Evolutionary conservation across 1,284 basidiomycete genomes (phyloP), one percentile per base, ranked within the genome.

Genomic region (Marasmius fiardii): DNA sequence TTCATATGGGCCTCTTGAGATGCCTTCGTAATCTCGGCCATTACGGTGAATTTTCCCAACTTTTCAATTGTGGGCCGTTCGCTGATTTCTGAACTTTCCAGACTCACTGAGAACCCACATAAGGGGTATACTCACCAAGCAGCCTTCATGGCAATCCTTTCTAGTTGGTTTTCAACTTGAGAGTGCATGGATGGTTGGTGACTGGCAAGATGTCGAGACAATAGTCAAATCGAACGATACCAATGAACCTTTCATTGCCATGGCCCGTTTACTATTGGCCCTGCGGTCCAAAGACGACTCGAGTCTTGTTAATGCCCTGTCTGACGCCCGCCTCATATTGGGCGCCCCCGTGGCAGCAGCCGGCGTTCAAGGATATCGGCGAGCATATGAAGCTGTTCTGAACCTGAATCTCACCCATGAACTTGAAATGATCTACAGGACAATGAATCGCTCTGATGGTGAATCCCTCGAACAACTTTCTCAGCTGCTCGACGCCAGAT

Each of bases 81-180:
- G 51, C 44, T n/a, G 16, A 0, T 48, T 26, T 14, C 37, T 37
- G 49, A 44, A 56, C 11, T 47, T 7, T 33, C 39, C 54, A 97
- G 97, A 99, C 65, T 97, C 96, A 0, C 75, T 99, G 60, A 86
- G 94, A 34, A 99, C 96, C 0, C 97, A 99, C 68, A 95, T 99
- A 24, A 85, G 86, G 55, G 97, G 97, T 18, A 88, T 98, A 4
- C 78, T 99, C 24, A 92, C 88, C 57, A 86, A 83, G 11, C 85
- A 94, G 67, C 92, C 94, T 0, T 82, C 88, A 50, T 99, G 96
- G 96, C 82, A 90, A 55, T 67, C 78, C 1, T 78, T 83, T 3
- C 76, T 99, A 1, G 85, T 89, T 7, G 87, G 89, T 0, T 98
- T 93, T 68, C 89, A 93, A 61, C 87, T 93, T 12, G 96, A 99